Evolutionary conservation across 768 basidiomycete genomes (phyloP).

Genomic region (Dioszegia crocea): DNA sequence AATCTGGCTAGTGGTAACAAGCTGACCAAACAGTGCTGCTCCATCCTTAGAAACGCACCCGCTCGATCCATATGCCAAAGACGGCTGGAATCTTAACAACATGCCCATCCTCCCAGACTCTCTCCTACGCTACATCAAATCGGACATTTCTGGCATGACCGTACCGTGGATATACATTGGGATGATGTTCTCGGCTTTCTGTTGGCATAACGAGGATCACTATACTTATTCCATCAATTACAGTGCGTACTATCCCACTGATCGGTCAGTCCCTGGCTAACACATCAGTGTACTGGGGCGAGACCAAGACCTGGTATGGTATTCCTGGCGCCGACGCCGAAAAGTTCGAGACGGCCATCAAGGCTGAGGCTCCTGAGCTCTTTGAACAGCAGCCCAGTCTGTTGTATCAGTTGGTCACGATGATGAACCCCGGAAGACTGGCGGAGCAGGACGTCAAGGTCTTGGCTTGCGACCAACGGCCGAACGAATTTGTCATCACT

Average conservation of each 20-base stretch:
- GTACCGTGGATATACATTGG: conserved; percentile 99
- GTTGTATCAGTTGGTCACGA: conserved; percentile 92
- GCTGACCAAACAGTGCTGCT: conserved; percentile 65
- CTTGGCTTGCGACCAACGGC: conserved; percentile 89
- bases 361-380: conserved; percentile 89
- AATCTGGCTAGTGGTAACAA: neutral
- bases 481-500: conserved; percentile 95
- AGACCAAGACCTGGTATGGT: conserved; percentile 99
- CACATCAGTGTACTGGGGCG: conserved; percentile 88
- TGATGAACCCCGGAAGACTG: conserved; percentile 90
- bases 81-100: conserved; percentile 97
- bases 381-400: conserved; percentile 97
- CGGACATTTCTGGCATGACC: conserved; percentile 98
- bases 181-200: conserved; percentile 98
- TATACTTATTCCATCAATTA: conserved; percentile 95
- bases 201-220: conserved; percentile 99
- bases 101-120: conserved; percentile 90
- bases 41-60: conserved; percentile 94
- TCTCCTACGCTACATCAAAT: conserved; percentile 92
- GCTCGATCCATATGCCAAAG: conserved; percentile 74
- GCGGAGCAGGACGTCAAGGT: conserved; percentile 84
- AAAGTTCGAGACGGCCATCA: conserved; percentile 93
- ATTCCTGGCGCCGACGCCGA: conserved; percentile 93
- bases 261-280: conserved; percentile 1
- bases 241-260: conserved; percentile 54